A percentile compares a stretch with the other conserved stretches of the same genome.
Conservation (phyloP, 2,329 filamentous ascomycete species). For the Rhynchosporium graminicola region DNA sequence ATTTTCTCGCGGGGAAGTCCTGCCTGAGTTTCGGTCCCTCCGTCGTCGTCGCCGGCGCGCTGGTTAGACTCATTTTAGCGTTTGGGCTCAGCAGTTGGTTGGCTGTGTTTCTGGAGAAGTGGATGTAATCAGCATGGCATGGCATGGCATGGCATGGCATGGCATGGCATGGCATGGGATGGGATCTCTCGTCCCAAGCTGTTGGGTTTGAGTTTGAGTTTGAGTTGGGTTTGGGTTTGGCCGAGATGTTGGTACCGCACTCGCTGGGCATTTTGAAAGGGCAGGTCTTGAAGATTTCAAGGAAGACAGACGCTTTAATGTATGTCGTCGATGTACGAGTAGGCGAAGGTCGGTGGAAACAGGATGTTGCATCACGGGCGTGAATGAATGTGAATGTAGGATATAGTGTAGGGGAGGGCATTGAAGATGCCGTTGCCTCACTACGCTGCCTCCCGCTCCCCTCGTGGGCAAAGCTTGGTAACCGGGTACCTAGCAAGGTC, state of each 20-base stretch:
- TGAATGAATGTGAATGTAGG: neutral
- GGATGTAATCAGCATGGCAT: neutral
- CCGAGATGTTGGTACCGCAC: no score
- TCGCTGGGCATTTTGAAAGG: no score
- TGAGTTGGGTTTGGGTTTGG: conserved; percentile 18
- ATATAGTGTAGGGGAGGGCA: neutral
- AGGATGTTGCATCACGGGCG: no score
- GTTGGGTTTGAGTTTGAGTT: no score
- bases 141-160: neutral
- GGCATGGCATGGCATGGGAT: no score
- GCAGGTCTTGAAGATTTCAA: no score
- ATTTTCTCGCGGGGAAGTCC: conserved; percentile 16
- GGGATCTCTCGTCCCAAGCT: conserved; percentile 21
- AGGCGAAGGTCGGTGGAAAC: no score
- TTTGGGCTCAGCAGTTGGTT: neutral
- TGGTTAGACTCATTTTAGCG: conserved; percentile 10
- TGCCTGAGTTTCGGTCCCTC: conserved; percentile 6
- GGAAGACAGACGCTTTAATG: no score
- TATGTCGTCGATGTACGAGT: no score
- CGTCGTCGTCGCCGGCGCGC: conserved; percentile 5
- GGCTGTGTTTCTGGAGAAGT: conserved; percentile 14
- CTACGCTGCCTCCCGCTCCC: neutral
- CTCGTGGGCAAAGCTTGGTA: conserved; percentile 12
- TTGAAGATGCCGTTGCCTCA: neutral
- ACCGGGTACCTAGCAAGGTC: neutral